Conservation (phyloP, 1,284 basidiomycete genomes). For the Trichosporon asahii region DNA sequence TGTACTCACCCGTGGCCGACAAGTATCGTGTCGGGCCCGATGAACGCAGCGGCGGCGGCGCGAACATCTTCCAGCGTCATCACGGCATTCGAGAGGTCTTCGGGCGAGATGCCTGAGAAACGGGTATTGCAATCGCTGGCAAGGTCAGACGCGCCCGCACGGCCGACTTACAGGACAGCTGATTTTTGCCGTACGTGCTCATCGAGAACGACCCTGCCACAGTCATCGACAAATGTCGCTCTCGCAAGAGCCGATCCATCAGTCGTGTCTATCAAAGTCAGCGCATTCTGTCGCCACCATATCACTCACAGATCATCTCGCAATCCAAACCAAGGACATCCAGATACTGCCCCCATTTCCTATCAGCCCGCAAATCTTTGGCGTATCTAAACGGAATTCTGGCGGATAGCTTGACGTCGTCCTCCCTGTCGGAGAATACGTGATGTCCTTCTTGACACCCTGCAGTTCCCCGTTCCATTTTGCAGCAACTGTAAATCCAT, state of each 20-base stretch:
- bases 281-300: not conserved
- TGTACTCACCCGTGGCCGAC: constrained; percentile 60
- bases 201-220: constrained; percentile 71
- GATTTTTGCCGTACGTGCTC: constrained; percentile 74
- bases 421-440: constrained; percentile 51
- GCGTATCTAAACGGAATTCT: constrained; percentile 68
- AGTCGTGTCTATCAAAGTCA: constrained; percentile 60
- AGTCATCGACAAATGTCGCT: constrained; percentile 75
- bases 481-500: constrained; percentile 52
- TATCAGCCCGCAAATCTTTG: constrained; percentile 24
- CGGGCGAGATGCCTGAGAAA: constrained; percentile 76
- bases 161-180: constrained; percentile 64
- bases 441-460: constrained; percentile 39
- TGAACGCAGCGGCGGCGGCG: constrained; percentile 63
- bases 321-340: constrained; percentile 80
- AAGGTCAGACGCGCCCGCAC: not conserved
- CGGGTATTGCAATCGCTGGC: constrained; percentile 76
- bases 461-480: constrained; percentile 58
- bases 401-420: constrained; percentile 65
- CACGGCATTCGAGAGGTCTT: constrained; percentile 60
- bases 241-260: constrained; percentile 81
- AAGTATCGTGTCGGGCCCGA: constrained; percentile 73
- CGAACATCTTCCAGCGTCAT: constrained; percentile 66
- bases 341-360: constrained; percentile 47
- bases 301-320: constrained; percentile 72